These are phyloP conservation scores for Colletotrichum endophyticum DNA, from an alignment of 2,329 filamentous ascomycete genomes.

Conservation along the genomic window DNA sequence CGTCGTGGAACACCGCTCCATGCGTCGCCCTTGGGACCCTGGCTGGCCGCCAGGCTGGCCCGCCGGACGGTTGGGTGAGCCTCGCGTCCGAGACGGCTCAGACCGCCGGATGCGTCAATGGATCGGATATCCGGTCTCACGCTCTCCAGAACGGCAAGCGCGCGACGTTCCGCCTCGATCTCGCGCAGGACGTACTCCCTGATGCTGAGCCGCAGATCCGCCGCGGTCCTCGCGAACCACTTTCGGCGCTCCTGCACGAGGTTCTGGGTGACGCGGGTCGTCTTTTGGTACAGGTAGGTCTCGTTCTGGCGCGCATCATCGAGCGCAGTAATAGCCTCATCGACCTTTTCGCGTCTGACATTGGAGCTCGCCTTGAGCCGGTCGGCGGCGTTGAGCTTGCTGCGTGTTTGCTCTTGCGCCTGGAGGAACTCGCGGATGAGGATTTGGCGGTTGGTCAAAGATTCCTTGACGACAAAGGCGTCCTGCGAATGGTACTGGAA, in stretches of 20 bases:
- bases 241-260: constrained; percentile 85
- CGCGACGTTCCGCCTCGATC: constrained; percentile 93
- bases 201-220: constrained; percentile 83
- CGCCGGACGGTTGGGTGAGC: constrained; percentile 78
- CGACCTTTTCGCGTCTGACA: constrained; percentile 92
- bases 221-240: constrained; percentile 87
- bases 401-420: constrained; percentile 84
- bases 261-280: constrained; percentile 86
- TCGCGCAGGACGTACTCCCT: constrained; percentile 93
- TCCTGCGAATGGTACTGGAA: constrained; percentile 95
- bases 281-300: constrained; percentile 82
- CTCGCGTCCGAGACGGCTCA: constrained; percentile 89
- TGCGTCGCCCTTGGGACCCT: constrained; percentile 96
- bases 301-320: constrained; percentile 88
- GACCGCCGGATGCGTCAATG: constrained; percentile 88
- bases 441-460: constrained; percentile 96
- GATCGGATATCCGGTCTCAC: constrained; percentile 91
- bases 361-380: constrained; percentile 85
- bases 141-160: constrained; percentile 89
- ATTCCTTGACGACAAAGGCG: constrained; percentile 97
- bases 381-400: constrained; percentile 85
- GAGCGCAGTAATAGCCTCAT: constrained; percentile 91
- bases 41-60: constrained; percentile 80
- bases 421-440: constrained; percentile 91
- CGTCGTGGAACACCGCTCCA: constrained; percentile 94